Percentiles rank a stretch among this genome's conserved stretches.
Conservation (phyloP, 768 basidiomycete species). For the Kwoniella dejecticola region DNA sequence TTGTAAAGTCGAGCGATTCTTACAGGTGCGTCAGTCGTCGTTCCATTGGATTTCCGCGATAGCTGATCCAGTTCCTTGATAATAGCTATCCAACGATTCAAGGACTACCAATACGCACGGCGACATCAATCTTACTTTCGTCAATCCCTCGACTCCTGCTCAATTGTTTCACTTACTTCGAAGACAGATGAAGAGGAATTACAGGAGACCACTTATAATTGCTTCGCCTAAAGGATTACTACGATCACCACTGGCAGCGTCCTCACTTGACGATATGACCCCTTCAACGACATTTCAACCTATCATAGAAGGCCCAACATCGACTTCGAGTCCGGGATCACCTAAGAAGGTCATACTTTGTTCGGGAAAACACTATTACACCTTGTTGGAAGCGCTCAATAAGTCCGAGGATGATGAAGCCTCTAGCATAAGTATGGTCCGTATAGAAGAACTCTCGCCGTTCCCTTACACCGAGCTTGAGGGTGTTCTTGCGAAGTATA, state of each 20-base stretch:
- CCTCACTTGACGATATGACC: conserved; percentile 65
- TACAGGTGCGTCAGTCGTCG: conserved; percentile 64
- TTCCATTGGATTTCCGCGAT: not conserved
- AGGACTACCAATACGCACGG: conserved; percentile 52
- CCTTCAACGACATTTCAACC: conserved; percentile 68
- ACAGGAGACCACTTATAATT: conserved; percentile 80
- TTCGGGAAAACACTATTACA: conserved; percentile 85
- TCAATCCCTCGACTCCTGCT: conserved; percentile 82
- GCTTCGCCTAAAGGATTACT: conserved; percentile 82
- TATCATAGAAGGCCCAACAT: conserved; percentile 59
- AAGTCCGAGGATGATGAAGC: conserved; percentile 57
- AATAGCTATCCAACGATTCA: conserved; percentile 75
- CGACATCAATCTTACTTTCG: conserved; percentile 81
- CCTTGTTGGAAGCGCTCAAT: conserved; percentile 58
- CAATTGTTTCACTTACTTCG: conserved; percentile 93
- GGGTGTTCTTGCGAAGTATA: conserved; percentile 60
- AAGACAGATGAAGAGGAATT: conserved; percentile 79
- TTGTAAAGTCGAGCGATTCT: conserved; percentile 80
- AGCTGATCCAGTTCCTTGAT: not conserved
- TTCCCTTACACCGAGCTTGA: conserved; percentile 73
- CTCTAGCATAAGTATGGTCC: conserved; percentile 66
- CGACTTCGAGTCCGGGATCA: conserved; percentile 30
- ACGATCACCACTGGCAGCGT: conserved; percentile 76
- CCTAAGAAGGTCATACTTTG: conserved; percentile 72
- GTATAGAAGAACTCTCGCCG: conserved; percentile 83